These are phyloP conservation scores for Vitis hybrid DNA, from an alignment of 177 flowering plant species.

Conservation along the genomic window DNA sequence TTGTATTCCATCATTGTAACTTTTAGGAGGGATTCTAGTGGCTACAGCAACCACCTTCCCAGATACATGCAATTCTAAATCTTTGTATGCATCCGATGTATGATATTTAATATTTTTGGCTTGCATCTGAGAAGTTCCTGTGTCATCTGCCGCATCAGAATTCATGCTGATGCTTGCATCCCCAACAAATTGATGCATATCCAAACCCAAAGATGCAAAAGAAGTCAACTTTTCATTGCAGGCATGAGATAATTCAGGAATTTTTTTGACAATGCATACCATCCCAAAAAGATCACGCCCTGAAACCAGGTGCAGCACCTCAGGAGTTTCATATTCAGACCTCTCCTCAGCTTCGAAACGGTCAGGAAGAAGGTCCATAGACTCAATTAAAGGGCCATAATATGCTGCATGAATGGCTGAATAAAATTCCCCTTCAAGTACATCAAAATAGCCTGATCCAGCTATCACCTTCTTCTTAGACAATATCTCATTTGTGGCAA, in stretches of 20 bases:
- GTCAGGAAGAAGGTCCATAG: constrained; percentile 83
- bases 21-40: constrained; percentile 67
- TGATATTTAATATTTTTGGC: constrained; percentile 5
- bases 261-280: constrained; percentile 48
- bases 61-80: constrained; percentile 70
- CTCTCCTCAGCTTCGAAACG: constrained; percentile 96
- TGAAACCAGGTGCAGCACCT: constrained; percentile 90
- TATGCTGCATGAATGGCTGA: constrained; percentile 73
- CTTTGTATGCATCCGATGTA: constrained; percentile 63
- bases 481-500: constrained; percentile 66
- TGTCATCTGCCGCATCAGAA: constrained; percentile 19
- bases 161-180: constrained; percentile 16
- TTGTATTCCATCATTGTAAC: constrained; percentile 22
- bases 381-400: constrained; percentile 79
- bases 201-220: constrained; percentile 18
- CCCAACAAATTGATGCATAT: constrained; percentile 17
- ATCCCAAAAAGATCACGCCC: constrained; percentile 92
- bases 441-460: constrained; percentile 78
- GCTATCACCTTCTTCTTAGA: constrained; percentile 51
- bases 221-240: constrained; percentile 32
- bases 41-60: constrained; percentile 80
- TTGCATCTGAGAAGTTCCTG: constrained; percentile 16
- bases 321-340: constrained; percentile 61
- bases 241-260: constrained; percentile 42
- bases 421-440: constrained; percentile 74